Base-by-base conservation (phyloP, 2,329 filamentous ascomycete species). In the Trichoderma atroviride region DNA sequence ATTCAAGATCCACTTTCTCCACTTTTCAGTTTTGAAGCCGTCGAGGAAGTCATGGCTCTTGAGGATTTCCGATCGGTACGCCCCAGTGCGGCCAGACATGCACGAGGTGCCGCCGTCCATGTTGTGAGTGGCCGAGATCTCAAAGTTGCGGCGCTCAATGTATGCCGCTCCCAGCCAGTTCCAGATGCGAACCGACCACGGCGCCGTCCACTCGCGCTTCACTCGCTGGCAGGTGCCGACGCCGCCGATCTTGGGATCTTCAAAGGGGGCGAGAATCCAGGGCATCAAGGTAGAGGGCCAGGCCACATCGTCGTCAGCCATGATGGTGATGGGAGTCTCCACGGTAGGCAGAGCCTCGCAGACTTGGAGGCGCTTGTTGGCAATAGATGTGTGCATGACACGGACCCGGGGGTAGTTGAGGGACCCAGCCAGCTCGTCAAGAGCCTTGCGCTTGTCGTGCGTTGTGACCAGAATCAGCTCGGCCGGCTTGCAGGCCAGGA, bases 51-150 rank as follows among this genome's bases (percentile, higher is more conserved):
- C 89, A 70, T 91, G 89, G 78, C 94, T 93, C 75, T 93, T 90
- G 31, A 98, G 84, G 72, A 98, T 97, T 77, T 92, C 89, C 11
- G 93, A 93, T 59, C 93, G 91, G 82, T 98, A 97, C 56, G 94
- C 94, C 65, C 95, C 94, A 19, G 94, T 97, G 55, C 95, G 91
- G 69, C 95, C 95, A 58, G 95, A 97, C 84, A 98, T 93, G 83
- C 95, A 98, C 13, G 95, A 96, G n/a, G 96, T 91, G 52, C 95
- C 95, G 70, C 95, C 95, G 78, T 98, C 95, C 63, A 97, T 91
- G 81, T 95, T 92, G 79, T 96, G 95, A 67, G 94, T 97, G 37
- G 95, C 94, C 59, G 94, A 96, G 78, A 96, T 97, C 80, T 98
- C 95, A 78, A 97, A 98, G 81, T 97, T 98, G 71, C 95, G 90